These are phyloP conservation scores for Pythium utonaiense DNA, from an alignment of 352 stramenopile species.

Conservation along the genomic window DNA sequence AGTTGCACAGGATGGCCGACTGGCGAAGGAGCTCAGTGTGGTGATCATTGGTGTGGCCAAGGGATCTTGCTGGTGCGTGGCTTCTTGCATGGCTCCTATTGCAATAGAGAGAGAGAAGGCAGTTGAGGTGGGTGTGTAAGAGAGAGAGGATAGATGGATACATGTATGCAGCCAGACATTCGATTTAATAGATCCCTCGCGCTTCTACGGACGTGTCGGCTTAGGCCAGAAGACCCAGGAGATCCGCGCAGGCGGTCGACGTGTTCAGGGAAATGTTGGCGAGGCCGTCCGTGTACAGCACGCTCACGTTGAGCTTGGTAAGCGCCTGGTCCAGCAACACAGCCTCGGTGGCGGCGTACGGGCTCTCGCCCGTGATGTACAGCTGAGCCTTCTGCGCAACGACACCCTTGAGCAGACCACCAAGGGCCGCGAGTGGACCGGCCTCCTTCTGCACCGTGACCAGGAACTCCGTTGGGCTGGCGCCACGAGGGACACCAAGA, in stretches of 20 bases:
- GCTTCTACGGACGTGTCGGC: background rate
- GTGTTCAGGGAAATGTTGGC: conserved; percentile 59
- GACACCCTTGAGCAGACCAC: conserved; percentile 53
- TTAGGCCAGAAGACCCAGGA: conserved; percentile 65
- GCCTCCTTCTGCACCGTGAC: conserved; percentile 22
- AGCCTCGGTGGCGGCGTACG: conserved; percentile 20
- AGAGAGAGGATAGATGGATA: background rate
- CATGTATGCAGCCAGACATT: background rate
- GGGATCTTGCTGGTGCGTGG: background rate
- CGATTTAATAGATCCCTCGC: background rate
- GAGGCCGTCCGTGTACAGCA: conserved; percentile 41
- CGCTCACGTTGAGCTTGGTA: conserved; percentile 53
- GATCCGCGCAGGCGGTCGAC: conserved; percentile 85
- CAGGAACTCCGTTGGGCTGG: conserved; percentile 14
- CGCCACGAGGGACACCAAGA: conserved; percentile 13
- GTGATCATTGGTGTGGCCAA: too few species aligned
- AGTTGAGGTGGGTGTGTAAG: background rate
- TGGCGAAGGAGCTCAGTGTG: too few species aligned
- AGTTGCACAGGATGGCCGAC: background rate
- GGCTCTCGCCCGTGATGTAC: conserved; percentile 48
- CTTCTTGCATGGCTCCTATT: background rate
- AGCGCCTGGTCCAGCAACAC: conserved; percentile 16
- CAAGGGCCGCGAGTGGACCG: background rate
- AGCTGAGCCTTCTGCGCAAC: conserved; percentile 39
- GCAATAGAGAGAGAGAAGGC: background rate